phyloP scores from a whole-genome alignment of 768 basidiomycete genomes.

The Rhodocollybia butyracea region DNA sequence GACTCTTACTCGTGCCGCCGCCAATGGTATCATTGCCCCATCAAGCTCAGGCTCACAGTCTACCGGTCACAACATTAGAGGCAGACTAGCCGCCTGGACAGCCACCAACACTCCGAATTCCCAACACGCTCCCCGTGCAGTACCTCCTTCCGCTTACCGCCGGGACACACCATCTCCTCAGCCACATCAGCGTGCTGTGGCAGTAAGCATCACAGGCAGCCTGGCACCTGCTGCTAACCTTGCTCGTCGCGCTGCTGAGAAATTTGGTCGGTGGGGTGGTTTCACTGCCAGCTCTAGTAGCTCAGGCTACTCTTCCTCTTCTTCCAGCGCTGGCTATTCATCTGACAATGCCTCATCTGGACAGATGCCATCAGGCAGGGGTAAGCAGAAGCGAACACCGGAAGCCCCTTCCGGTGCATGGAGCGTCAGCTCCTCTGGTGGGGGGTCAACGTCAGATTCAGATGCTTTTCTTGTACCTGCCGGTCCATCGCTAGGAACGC shows the following conservation, averaged over 20 bases:
- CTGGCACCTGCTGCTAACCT: conserved; percentile 72
- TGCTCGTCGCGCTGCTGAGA: conserved; percentile 76
- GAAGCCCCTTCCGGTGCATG: conserved; percentile 59
- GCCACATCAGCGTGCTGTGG: conserved; percentile 43
- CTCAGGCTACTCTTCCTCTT: conserved; percentile 46
- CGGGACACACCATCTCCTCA: conserved; percentile 9
- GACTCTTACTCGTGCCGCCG: conserved; percentile 38
- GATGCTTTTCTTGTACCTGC: conserved; percentile 38
- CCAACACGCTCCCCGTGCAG: conserved; percentile 6
- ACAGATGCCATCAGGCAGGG: conserved; percentile 21
- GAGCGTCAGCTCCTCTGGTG: conserved; percentile 47
- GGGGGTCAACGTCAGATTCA: conserved; percentile 41
- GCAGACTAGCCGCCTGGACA: conserved; percentile 47
- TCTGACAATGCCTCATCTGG: conserved; percentile 33
- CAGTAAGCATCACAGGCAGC: conserved; percentile 68
- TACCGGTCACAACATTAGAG: conserved; percentile 41
- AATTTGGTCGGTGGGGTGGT: conserved; percentile 63
- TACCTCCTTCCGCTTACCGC: conserved; percentile 19
- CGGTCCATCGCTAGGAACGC: conserved; percentile 52
- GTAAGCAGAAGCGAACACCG: conserved; percentile 49
- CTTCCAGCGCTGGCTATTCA: conserved; percentile 40
- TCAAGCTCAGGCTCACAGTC: conserved; percentile 29
- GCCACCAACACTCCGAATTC: conserved; percentile 20
- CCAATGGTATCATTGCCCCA: conserved; percentile 39
- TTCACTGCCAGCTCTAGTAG: conserved; percentile 36